Conservation (phyloP, 2,329 filamentous ascomycete genomes). For the Esteya vermicola region DNA sequence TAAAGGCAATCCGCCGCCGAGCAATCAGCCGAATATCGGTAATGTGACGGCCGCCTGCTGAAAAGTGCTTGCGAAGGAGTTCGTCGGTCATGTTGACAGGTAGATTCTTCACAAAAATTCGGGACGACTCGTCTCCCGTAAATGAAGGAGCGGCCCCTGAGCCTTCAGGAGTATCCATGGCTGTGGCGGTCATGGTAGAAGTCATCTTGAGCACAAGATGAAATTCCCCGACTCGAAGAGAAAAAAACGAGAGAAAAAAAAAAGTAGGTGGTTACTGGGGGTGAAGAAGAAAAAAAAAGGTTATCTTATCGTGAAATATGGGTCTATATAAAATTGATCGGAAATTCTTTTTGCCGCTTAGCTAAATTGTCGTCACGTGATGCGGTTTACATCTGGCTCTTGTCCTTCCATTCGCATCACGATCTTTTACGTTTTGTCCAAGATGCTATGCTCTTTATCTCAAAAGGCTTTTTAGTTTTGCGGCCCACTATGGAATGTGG, state of each 20-base stretch:
- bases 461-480: too few relatives aligned
- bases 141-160: neutral
- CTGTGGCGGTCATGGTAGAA: neutral
- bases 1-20: constrained; percentile 82
- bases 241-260: neutral
- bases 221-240: neutral
- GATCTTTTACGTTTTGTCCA: too few relatives aligned
- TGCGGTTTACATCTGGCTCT: too few relatives aligned
- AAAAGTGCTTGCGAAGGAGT: constrained; percentile 82
- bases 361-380: neutral
- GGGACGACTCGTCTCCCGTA: constrained; percentile 40
- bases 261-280: neutral
- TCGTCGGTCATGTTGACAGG: constrained; percentile 75
- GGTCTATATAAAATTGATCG: too few relatives aligned
- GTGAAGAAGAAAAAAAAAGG: constrained; percentile 4
- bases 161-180: neutral
- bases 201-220: constrained; percentile 1
- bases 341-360: too few relatives aligned
- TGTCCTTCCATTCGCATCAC: too few relatives aligned
- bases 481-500: too few relatives aligned
- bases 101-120: constrained; percentile 66
- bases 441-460: too few relatives aligned
- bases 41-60: constrained; percentile 53
- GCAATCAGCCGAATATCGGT: constrained; percentile 90
- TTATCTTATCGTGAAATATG: constrained; percentile 15